Evolutionary conservation across 306 rosid species (phyloP), one percentile per base, ranked within the genome.

Genomic region (Lithocarpus polystachyus): DNA sequence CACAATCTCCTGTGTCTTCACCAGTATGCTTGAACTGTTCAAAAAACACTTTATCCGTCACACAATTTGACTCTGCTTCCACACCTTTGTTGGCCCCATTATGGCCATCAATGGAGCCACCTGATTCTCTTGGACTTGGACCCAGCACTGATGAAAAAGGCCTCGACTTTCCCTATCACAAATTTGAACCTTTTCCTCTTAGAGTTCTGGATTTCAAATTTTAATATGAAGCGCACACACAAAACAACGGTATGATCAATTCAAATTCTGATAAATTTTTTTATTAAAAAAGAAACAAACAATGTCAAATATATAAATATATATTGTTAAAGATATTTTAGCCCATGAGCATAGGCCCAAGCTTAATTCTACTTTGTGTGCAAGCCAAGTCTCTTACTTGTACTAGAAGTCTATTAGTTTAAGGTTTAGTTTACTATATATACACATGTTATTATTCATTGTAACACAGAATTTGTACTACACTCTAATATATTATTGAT

Each of bases 91-190:
- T 74, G 56, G 65, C 73, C 77, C 33, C 88, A 75, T 4, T 56
- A 24, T 68, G 56, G 45, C 73, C 83, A 68, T 76, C 75, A n/a
- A 20, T 51, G 11, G 79, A 72, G 77, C 54, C 82, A 53, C 43
- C 76, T 33, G 20, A 68, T 64, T 56, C 67, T 70, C 79, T 86
- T 10, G 74, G 81, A 71, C 79, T 83, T 7, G 75, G 81, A 71
- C 90, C 85, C 78, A 89, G 61, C 64, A 92, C 80, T 15, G 96
- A 87, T 28, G 65, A 83, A 77, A 94, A 94, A 43, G 97, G 98
- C 59, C 82, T 91, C 15, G 91, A 84, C 76, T 90, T 94, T 9
- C 87, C 96, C 97, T 94, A 79, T 20, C 72, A 69, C 29, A 40
- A 37, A 65, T 48, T 1, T 64, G 51, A 73, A n/a, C 60, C 2